Percentiles rank a stretch among this genome's conserved stretches.
Conservation (phyloP, 2,329 filamentous ascomycete species). For the Amauroascus verrucosus region DNA sequence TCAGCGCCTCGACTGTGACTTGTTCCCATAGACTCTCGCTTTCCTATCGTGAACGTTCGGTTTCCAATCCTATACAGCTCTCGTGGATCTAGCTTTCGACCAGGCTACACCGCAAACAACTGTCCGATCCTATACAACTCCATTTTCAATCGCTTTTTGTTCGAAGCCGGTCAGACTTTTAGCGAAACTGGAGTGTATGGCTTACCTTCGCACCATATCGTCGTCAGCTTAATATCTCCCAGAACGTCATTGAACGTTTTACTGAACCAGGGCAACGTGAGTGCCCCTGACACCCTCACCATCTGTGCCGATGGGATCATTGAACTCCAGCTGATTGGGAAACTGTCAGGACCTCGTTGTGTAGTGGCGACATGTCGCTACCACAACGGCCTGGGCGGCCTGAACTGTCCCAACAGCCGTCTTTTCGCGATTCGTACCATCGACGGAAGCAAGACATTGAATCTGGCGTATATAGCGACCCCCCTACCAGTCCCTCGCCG, state of each 20-base stretch:
- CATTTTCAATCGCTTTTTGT: background rate
- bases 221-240: background rate
- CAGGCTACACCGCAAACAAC: background rate
- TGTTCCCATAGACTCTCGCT: background rate
- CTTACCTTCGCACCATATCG: background rate
- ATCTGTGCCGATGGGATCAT: background rate
- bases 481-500: conserved; percentile 25
- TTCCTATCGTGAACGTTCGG: background rate
- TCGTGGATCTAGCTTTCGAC: background rate
- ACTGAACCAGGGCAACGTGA: background rate
- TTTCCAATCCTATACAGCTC: background rate
- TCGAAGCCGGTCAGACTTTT: background rate
- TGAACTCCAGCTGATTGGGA: conserved; percentile 5
- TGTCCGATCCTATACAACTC: background rate
- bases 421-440: conserved; percentile 58
- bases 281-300: background rate
- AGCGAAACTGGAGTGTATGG: background rate
- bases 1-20: background rate
- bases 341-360: background rate
- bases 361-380: conserved; percentile 35
- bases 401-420: conserved; percentile 45
- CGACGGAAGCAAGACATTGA: conserved; percentile 65
- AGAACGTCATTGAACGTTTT: background rate
- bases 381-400: conserved; percentile 54
- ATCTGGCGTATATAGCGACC: conserved; percentile 42